phyloP scores from a whole-genome alignment of 2,329 filamentous ascomycete genomes.

The Fusarium anthophilum region DNA sequence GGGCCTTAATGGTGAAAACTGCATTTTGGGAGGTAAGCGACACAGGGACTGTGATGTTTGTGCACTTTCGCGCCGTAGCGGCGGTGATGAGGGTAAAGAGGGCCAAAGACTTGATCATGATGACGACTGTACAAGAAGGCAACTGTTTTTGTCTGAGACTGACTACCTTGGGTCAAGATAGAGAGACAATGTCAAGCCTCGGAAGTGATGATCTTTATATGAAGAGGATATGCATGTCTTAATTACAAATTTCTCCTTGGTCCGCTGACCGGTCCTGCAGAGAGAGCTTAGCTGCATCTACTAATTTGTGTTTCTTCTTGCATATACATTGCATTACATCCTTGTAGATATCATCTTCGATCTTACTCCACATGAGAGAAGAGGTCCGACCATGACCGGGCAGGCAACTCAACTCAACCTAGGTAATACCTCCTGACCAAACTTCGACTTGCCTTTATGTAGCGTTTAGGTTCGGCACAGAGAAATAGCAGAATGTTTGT shows the following conservation, averaged over 20 bases:
- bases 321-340: neutral
- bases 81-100: conserved; percentile 40
- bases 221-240: neutral
- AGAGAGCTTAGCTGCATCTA: neutral
- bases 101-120: conserved; percentile 37
- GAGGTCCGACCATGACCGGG: conserved; percentile 11
- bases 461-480: neutral
- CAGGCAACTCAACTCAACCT: neutral
- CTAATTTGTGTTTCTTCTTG: neutral
- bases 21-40: conserved; percentile 63
- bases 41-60: conserved; percentile 65
- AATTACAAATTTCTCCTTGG: conserved; percentile 26
- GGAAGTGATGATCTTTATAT: conserved; percentile 30
- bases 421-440: neutral
- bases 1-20: conserved; percentile 59
- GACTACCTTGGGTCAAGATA: neutral
- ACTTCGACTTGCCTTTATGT: neutral
- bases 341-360: neutral
- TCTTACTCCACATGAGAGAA: neutral
- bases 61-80: conserved; percentile 51
- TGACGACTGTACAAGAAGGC: neutral
- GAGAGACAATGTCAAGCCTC: neutral
- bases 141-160: neutral
- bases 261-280: conserved; percentile 8
- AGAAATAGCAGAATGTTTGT: neutral